Percentiles rank a stretch among this genome's conserved stretches.
These are phyloP conservation scores for Tardiomyces depauwii DNA, from an alignment of 1,139 yeast genomes.

Conservation along the genomic window DNA sequence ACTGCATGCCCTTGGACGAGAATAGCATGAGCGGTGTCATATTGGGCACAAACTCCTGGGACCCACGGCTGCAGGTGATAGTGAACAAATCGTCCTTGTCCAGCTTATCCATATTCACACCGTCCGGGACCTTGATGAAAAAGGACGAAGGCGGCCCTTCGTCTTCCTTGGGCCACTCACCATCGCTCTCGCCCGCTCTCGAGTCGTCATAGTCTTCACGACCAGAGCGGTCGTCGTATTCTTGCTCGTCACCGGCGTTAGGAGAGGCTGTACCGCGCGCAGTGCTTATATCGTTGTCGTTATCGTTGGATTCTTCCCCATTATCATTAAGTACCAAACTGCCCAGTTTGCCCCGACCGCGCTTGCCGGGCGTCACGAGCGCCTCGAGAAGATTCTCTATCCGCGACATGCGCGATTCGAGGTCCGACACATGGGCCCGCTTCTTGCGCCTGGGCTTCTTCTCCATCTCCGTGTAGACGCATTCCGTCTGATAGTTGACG, in stretches of 20 bases:
- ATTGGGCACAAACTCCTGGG: neutral
- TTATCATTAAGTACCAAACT: neutral
- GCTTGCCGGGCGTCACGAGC: neutral
- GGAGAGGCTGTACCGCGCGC: neutral
- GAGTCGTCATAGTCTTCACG: neutral
- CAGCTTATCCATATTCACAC: too few species aligned
- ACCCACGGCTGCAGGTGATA: neutral
- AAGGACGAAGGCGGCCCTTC: neutral
- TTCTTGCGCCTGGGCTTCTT: neutral
- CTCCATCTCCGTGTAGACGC: neutral
- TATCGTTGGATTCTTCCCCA: neutral
- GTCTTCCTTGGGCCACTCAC: neutral
- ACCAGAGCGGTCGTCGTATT: neutral
- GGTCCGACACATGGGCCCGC: neutral
- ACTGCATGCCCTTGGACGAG: neutral
- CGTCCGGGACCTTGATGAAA: neutral
- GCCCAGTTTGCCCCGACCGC: neutral
- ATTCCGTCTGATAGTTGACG: neutral
- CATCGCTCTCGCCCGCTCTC: neutral
- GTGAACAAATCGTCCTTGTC: neutral
- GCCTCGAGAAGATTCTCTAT: neutral
- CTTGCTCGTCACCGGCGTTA: neutral
- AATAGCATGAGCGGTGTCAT: neutral
- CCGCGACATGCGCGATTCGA: neutral
- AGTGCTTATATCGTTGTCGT: neutral